These are phyloP conservation scores for Pythium oligandrum DNA, from an alignment of 352 stramenopile species.

Conservation along the genomic window DNA sequence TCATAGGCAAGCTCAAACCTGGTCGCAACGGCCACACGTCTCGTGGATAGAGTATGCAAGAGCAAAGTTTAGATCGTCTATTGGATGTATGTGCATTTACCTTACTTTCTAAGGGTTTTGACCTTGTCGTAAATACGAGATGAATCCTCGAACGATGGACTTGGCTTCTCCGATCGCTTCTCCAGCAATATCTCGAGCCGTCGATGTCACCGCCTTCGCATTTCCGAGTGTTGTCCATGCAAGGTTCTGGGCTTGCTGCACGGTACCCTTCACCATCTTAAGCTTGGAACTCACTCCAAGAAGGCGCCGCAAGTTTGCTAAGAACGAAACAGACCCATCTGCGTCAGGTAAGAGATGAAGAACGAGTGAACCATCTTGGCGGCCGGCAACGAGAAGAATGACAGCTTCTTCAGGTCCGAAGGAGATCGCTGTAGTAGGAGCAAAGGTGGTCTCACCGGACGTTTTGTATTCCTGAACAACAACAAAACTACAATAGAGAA, in stretches of 20 bases:
- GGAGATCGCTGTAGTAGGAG: conserved; percentile 46
- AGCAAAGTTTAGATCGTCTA: too few species aligned
- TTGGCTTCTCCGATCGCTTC: conserved; percentile 82
- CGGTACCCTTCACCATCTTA: conserved; percentile 84
- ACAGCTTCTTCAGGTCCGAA: conserved; percentile 76
- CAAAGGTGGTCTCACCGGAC: conserved; percentile 9
- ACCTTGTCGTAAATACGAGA: conserved; percentile 51
- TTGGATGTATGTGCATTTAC: too few species aligned
- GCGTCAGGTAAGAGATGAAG: conserved; percentile 79
- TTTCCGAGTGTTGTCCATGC: conserved; percentile 79
- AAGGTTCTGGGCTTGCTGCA: conserved; percentile 84
- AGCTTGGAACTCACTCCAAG: conserved; percentile 77
- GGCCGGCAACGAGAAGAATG: conserved; percentile 63
- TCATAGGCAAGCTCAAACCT: too few species aligned
- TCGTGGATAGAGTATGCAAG: too few species aligned
- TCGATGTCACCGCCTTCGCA: conserved; percentile 78
- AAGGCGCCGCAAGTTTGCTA: conserved; percentile 65
- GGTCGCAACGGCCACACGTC: too few species aligned
- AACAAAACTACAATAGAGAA: conserved; percentile 40
- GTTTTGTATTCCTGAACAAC: conserved; percentile 70
- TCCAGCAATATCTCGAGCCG: conserved; percentile 77
- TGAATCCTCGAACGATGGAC: conserved; percentile 73
- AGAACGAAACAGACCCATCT: conserved; percentile 68
- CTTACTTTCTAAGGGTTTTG: not conserved
- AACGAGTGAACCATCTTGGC: conserved; percentile 68